Evolutionary conservation across 2,329 filamentous ascomycete species (phyloP), one percentile per base, ranked within the genome.

Genomic region (Cladosporium colombiae): DNA sequence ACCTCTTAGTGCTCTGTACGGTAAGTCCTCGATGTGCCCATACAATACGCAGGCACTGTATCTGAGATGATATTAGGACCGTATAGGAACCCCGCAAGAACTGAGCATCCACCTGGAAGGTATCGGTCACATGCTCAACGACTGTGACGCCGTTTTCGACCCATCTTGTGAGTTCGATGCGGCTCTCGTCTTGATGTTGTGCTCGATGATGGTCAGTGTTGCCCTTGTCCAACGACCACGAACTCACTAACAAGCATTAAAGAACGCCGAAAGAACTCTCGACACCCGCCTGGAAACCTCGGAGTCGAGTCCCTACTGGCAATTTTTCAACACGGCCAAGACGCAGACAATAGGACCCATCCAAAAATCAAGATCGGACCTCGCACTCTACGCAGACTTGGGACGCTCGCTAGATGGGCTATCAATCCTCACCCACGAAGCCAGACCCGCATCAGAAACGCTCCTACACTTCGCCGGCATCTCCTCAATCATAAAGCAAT

Each of bases 131-230:
- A 25, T 63, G 50, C 61, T 63, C 50, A 63, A 63, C 13, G 46
- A 46, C 16, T 2, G 11, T 18, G 31, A 25, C 21, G 21, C 35
- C n/a, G 50, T 31, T 27, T 63, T 63, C 18, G 35, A 63, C 29
- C 25, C 35, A 8, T 21, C 7, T 2, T 25, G 31, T 23, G 35
- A 29, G 10, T 63, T 63, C 35, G 61, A 63, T 18, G 35, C n/a
- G 21, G 31, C 33, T 25, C 35, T 63, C 5, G 23, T 56, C 33
- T 40, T 46, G 16, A 8, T 46, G 5, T n/a, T 63, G 14, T 63
- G 61, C 35, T 63, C 50, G 13, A 56, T 63, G 21, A 56, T 63
- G 14, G 60, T 62, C 18, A 37, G 60, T 46, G n/a, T 46, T 21
- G n/a, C n/a, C n/a, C 40, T 31, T 18, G 21, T 25, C 10, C n/a